Conservation (phyloP, 163 green algal genomes). For the Trebouxia gelatinosa region DNA sequence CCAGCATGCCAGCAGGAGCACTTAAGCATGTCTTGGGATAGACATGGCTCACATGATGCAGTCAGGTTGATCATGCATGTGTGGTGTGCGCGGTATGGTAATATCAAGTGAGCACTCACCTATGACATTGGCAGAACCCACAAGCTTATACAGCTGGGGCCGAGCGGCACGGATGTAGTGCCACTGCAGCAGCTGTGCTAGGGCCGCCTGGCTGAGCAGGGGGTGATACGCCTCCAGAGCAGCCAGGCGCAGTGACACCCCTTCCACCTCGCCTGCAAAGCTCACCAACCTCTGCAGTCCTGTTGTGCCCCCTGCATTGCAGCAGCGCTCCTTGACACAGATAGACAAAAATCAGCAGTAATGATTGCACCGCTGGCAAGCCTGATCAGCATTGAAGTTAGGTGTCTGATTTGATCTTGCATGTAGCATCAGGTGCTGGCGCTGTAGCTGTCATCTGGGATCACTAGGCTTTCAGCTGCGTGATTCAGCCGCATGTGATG, state of each 20-base stretch:
- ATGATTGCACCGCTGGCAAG: not conserved
- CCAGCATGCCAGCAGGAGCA: not conserved
- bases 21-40: not conserved
- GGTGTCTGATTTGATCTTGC: not conserved
- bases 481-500: too few relatives aligned
- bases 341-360: not conserved
- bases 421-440: too few relatives aligned
- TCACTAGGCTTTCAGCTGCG: too few relatives aligned
- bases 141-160: slow-evolving; percentile 70
- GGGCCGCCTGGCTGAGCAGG: slow-evolving; percentile 57
- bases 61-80: not conserved
- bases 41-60: not conserved
- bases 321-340: not conserved
- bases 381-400: not conserved
- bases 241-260: slow-evolving; percentile 59
- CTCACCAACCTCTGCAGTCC: slow-evolving; percentile 60
- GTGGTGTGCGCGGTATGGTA: not conserved
- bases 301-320: slow-evolving; percentile 15
- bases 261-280: slow-evolving; percentile 73
- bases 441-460: too few relatives aligned
- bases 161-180: slow-evolving; percentile 73
- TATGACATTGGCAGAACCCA: slow-evolving; percentile 77
- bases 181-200: slow-evolving; percentile 60
- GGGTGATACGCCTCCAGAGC: slow-evolving; percentile 58
- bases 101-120: slow-evolving; percentile 31